Base-by-base conservation (phyloP, 257 asterid genomes). In the Solanum chaucha region DNA sequence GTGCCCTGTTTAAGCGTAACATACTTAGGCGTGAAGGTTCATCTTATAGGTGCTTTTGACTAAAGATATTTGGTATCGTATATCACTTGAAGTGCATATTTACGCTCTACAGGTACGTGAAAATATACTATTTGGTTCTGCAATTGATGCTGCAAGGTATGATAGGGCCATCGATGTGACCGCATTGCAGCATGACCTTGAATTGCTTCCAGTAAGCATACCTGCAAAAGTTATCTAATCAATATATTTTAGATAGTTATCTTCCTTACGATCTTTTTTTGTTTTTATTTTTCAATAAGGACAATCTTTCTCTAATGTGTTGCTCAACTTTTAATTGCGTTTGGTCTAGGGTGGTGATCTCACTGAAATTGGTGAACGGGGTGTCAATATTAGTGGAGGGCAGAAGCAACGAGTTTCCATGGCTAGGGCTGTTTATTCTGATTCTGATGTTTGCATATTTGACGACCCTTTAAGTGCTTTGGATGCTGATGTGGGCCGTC, bases 281-380 rank as follows among this genome's bases (percentile, higher is more conserved):
- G 35, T n/a, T 89, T 74, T 65, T 70, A 41, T 35, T 46, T 46
- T 46, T 26, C 3, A 3, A 26, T 26, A 46, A 80, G 67, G 41
- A 80, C 3, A 5, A 80, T 73, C 55, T 64, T 86, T 61, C 8
- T 55, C 40, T 73, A 24, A 7, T 35, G 46, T 87, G 8, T 91
- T 83, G 80, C 75, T 17, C 72, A 86, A 67, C 55, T 28, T 41
- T 41, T 67, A 84, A 81, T 65, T 86, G 32, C 9, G 68, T 77
- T 86, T 83, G 48, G 89, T 75, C 64, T 87, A 97, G 99, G 99
- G 99, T 89, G 97, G 98, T 86, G 99, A 97, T 93, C 94, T 95
- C 89, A 96, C 99, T 89, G 99, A 97, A 93, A 97, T 97, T 89
- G 99, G 99, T 82, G 99, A 97, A 92, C 96, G 99, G 64, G 99